Base-by-base conservation (phyloP, 345 rosid species). In the Hibiscus mutabilis region DNA sequence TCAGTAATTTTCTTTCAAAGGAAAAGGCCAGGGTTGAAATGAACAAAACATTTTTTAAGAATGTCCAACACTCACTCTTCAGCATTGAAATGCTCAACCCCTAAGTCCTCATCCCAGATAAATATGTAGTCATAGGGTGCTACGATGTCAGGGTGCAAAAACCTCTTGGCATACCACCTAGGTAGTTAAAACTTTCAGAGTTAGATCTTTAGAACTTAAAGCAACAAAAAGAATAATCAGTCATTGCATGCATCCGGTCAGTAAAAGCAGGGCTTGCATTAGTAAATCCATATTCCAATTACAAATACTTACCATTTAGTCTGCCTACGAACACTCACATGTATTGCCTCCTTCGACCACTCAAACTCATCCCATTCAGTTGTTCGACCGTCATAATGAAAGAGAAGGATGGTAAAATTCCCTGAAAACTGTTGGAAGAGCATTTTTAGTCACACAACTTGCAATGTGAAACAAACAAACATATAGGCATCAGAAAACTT, bases 81-180 rank as follows among this genome's bases (percentile, higher is more conserved):
- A 60, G 96, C 94, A 75, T 88, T 77, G 72, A 92, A 96, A 83
- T 96, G 89, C 78, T 91, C 93, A 14, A 96, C 98, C 37, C 98
- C 97, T 61, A 95, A 84, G 77, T 95, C 99, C 79, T 96, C 99
- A 62, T 92, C 97, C 97, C 99, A 95, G 66, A 92, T 87, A 78
- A 95, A 95, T 71, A 95, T 88, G 80, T 92, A 96, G 75, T 96
- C 99, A 76, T 96, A 96, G 16, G 88, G 37, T 49, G 98, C 98
- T 66, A 96, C 89, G 29, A 96, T 90, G 85, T 89, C 91, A 68
- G 99, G 99, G 81, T 96, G 98, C 86, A 96, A 83, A 80, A 96
- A 96, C 59, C 99, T 90, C 86, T 96, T 96, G 66, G 99, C 99
- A 79, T 96, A 96, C 99, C 99, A 92, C 99, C 98, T 96, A 49